These are phyloP conservation scores for Hura crepitans DNA, from an alignment of 441 rosid genomes.

Conservation along the genomic window DNA sequence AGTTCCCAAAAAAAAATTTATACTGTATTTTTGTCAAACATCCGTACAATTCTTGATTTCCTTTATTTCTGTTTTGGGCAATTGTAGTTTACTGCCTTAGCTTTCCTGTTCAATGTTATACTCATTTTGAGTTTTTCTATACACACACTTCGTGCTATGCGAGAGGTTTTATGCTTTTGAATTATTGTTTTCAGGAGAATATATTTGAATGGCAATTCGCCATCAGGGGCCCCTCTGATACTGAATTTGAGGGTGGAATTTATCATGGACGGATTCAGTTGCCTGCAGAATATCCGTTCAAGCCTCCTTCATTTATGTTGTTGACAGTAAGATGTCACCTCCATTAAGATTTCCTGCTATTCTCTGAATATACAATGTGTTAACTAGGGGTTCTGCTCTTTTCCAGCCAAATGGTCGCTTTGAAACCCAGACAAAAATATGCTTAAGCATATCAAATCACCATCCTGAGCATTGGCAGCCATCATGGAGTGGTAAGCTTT, in stretches of 20 bases:
- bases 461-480: constrained; percentile 99
- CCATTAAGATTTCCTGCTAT: background rate
- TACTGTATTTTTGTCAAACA: background rate
- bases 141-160: too few relatives aligned
- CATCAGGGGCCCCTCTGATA: constrained; percentile 68
- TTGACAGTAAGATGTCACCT: constrained; percentile 56
- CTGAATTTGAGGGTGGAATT: constrained; percentile 94
- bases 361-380: background rate
- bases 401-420: constrained; percentile 93
- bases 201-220: constrained; percentile 99
- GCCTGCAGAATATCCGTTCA: constrained; percentile 91
- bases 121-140: background rate
- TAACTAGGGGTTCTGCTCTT: constrained; percentile 16
- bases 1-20: background rate
- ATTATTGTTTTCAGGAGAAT: constrained; percentile 57
- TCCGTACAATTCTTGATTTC: background rate
- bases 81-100: background rate
- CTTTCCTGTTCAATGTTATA: background rate
- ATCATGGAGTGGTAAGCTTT: constrained; percentile 87
- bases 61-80: background rate
- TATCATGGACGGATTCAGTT: constrained; percentile 95
- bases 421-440: constrained; percentile 90
- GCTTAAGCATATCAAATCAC: constrained; percentile 92
- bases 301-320: constrained; percentile 94
- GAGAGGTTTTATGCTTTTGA: background rate